phyloP scores from a whole-genome alignment of 129 eudicot species.

The Pittosporum tobira region DNA sequence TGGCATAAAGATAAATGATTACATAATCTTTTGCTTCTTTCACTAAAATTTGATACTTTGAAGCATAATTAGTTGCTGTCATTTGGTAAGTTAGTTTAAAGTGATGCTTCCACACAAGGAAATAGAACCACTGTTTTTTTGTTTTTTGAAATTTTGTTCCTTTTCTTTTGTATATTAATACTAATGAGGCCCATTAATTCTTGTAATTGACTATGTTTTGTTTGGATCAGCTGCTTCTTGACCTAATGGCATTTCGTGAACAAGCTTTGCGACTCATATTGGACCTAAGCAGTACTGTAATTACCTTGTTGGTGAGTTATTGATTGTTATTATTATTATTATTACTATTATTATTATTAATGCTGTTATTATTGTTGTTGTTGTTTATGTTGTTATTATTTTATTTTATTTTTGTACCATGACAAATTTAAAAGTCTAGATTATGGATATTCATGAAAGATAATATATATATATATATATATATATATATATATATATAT shows the following conservation, averaged over 20 bases:
- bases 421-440: not conserved
- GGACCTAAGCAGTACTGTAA: conserved; percentile 98
- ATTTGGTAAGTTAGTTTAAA: not conserved
- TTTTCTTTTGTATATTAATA: not conserved
- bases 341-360: no score
- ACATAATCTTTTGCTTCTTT: not conserved
- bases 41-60: no score
- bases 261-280: conserved; percentile 89
- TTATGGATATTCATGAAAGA: not conserved
- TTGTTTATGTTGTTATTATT: no score
- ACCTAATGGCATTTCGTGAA: conserved; percentile 95
- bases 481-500: no score
- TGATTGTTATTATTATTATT: no score
- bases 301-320: conserved; percentile 84
- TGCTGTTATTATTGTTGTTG: no score
- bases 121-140: not conserved
- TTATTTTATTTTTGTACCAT: no score
- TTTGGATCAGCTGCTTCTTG: conserved; percentile 73
- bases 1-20: not conserved
- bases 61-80: not conserved
- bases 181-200: not conserved
- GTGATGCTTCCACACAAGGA: not conserved
- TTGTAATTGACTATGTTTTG: conserved; percentile 13
- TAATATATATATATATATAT: no score
- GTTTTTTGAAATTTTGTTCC: not conserved